A percentile compares a stretch with the other conserved stretches of the same genome.
These are phyloP conservation scores for Wickerhamomyces rabaulensis DNA, from an alignment of 805 yeast genomes.

Conservation along the genomic window DNA sequence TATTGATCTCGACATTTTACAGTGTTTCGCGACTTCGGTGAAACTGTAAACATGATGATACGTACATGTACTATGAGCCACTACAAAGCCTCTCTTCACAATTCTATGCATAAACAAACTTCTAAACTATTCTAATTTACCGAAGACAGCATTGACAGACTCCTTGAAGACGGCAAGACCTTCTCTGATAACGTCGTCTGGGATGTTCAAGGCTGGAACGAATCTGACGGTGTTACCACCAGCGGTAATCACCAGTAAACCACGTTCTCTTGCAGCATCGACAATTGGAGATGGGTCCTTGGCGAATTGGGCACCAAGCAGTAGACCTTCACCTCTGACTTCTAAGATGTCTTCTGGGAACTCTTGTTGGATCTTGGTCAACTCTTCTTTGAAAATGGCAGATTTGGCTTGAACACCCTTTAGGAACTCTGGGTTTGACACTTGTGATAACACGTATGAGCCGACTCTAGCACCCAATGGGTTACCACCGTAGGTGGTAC, in stretches of 20 bases:
- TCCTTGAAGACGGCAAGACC: conserved; percentile 69
- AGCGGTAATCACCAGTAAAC: conserved; percentile 82
- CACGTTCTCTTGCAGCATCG: conserved; percentile 66
- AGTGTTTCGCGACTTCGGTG: too few relatives aligned
- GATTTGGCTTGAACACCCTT: conserved; percentile 56
- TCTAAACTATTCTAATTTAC: too few relatives aligned
- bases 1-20: too few relatives aligned
- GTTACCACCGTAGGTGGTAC: conserved; percentile 97
- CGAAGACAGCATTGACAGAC: conserved; percentile 36
- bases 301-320: conserved; percentile 76
- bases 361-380: conserved; percentile 44
- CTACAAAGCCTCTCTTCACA: too few relatives aligned
- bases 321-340: conserved; percentile 83
- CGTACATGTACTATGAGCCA: too few relatives aligned
- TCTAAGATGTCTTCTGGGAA: conserved; percentile 59
- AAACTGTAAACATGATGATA: too few relatives aligned
- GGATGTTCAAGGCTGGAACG: conserved; percentile 88
- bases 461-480: conserved; percentile 87
- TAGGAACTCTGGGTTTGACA: conserved; percentile 59
- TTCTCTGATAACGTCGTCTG: conserved; percentile 56
- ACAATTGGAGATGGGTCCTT: conserved; percentile 62
- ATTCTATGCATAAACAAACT: too few relatives aligned
- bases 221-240: conserved; percentile 88
- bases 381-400: conserved; percentile 44
- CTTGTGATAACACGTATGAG: conserved; percentile 62